Evolutionary conservation across 2,329 filamentous ascomycete genomes (phyloP), one percentile per base, ranked within the genome.

Genomic region (Dactylonectria macrodidyma): DNA sequence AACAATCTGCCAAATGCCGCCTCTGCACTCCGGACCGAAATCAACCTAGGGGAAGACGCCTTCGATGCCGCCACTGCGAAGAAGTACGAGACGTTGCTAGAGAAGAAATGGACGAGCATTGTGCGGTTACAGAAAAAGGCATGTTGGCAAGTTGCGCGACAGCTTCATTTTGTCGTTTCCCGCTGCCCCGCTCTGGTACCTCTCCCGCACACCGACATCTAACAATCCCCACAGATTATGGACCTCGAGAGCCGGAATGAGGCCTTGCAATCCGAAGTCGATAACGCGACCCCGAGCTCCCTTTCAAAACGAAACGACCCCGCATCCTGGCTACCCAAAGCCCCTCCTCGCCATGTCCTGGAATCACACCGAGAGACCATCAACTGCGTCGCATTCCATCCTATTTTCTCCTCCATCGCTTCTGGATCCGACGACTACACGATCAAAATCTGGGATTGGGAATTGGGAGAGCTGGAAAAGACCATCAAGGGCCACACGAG

Each of bases 91-190:
- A 93, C 93, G 2, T 83, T 98, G 33, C 83, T 98, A 73, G 95
- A 98, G 87, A 98, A 97, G 89, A 98, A 98, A 86, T 98, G 95
- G 95, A 98, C 95, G 22, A 96, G 94, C 76, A 93, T 98, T 33
- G 95, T 98, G 76, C 89, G 95, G 69, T 82, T 98, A 81, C 95
- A 98, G 83, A 98, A 97, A 83, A 98, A 97, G 93, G 94, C 93
- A 82, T 58, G 81, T 71, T 24, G 36, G 51, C 34, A 61, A 51
- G 36, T 48, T 34, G 38, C 34, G 47, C 50, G 50, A 58, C 65
- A 54, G 41, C 60, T 24, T 57, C 54, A 33, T 22, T 46, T 52
- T n/a, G 30, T 54, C 59, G 60, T 58, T 58, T 24, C 59, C 19
- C 22, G 55, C 26, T 44, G 36, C 58, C 52, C 47, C 54, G 46